Evolutionary conservation across 352 stramenopile species (phyloP), one percentile per base, ranked within the genome.

Genomic region (Phytophthora tentaculata): DNA sequence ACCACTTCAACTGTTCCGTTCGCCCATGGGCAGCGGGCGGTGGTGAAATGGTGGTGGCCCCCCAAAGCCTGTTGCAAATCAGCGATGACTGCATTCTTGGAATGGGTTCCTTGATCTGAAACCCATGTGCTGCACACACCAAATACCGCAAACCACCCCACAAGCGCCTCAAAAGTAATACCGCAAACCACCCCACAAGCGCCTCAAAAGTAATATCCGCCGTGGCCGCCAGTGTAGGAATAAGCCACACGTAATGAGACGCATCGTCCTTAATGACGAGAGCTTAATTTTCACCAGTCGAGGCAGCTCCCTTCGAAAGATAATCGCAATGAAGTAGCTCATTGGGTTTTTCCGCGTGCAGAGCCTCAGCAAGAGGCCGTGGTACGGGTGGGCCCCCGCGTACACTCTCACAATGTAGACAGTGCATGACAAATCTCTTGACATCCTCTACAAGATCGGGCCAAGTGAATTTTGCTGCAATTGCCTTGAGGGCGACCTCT

Each of bases 181-280:
- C 47, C 51, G n/a, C n/a, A n/a, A n/a, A n/a, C n/a, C n/a, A n/a
- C n/a, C 47, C 29, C 0, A 45, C 3, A 8, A 57, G 20, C 10
- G n/a, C 0, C 1, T 26, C n/a, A 12, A 28, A 57, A 0, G 51
- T 57, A 5, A 28, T n/a, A 9, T 57, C 51, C 0, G 51, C 51
- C 1, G 16, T 29, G 17, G 51, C 51, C 6, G 5, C 28, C 2
- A 10, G 1, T 0, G 17, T 16, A 2, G 51, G 19, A 28, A 20
- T 24, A 7, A 57, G 19, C 51, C 51, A 44, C 13, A 57, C 29
- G 13, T 29, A 57, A 9, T 57, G 2, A 0, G 51, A 45, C 1
- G 28, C 51, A 20, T 45, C 51, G 8, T 57, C 51, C n/a, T 47
- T 57, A 8, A 57, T 12, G 10, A 57, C 51, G 0, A 57, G 7